Base-by-base conservation (phyloP, 2,329 filamentous ascomycete genomes). In the Lanzia echinophila region DNA sequence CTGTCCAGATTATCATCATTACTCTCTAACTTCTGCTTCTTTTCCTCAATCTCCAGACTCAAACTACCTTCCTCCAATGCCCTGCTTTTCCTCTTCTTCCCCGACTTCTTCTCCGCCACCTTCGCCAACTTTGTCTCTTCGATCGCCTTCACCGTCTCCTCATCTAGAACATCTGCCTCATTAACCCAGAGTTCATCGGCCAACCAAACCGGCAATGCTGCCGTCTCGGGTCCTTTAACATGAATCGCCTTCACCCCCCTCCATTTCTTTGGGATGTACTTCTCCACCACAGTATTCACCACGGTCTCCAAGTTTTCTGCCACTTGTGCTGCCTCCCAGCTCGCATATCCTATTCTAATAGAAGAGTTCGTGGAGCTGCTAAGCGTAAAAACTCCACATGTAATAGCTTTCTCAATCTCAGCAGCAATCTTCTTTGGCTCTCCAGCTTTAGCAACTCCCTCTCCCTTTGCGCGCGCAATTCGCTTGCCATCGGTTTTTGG, bases 161-260 rank as follows among this genome's bases (percentile, higher is more conserved):
- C 75, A 59, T 78, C 73, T 34, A 94, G 74, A 6, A 96, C 82
- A 66, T 86, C 82, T 58, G 89, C 84, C 57, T 83, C 79, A 56
- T 94, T 88, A 15, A 86, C 72, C 90, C 94, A 99, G 60, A 99
- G 77, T 77, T 96, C 90, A 62, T 90, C 86, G 4, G 92, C 88
- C 67, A 96, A 75, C 88, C 90, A 99, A 68, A 99, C 84, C n/a
- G 94, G 94, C 66, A 99, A 78, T 8, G 92, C 87, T 57, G 85
- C 86, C 4, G 92, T 96, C 67, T 88, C 84, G 28, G 89, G 86
- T 3, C 90, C 89, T 79, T 97, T 99, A 76, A 99, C 79, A 71
- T 95, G 90, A 58, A 99, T 75, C 59, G 82, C 82, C 70, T 86
- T 85, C 59, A 97, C 79, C 69, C 92, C 94, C 65, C 82, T 82